phyloP scores from a whole-genome alignment of 2,329 filamentous ascomycete genomes.

The Sclerotinia trifoliorum region DNA sequence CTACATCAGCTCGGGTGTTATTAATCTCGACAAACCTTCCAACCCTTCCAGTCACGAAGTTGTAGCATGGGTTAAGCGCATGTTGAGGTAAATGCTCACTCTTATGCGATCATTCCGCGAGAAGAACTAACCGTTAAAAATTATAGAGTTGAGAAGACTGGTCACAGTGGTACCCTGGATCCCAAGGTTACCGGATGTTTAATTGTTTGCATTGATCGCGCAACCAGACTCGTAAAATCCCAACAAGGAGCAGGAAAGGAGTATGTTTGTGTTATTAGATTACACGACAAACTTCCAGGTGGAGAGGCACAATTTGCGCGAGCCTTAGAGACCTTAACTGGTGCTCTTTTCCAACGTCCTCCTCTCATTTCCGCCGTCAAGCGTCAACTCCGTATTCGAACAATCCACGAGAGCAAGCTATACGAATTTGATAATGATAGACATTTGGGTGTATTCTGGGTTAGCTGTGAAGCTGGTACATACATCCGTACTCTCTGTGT shows the following conservation, averaged over 20 bases:
- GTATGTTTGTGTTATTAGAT: conserved; percentile 91
- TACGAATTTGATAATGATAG: conserved; percentile 98
- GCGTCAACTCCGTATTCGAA: conserved; percentile 96
- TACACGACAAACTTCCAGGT: conserved; percentile 93
- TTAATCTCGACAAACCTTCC: conserved; percentile 96
- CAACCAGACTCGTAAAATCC: conserved; percentile 95
- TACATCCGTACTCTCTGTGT: conserved; percentile 99
- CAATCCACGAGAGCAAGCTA: conserved; percentile 95
- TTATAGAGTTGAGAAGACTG: conserved; percentile 84
- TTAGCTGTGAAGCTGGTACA: conserved; percentile 96
- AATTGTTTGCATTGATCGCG: conserved; percentile 94
- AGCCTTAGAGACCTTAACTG: conserved; percentile 92
- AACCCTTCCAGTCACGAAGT: conserved; percentile 99
- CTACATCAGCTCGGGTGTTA: conserved; percentile 95
- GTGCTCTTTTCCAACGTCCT: conserved; percentile 94
- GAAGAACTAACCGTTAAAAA: conserved; percentile 23
- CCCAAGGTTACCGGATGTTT: conserved; percentile 96
- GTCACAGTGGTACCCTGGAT: conserved; percentile 96
- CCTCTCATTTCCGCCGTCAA: conserved; percentile 98
- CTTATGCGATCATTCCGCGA: background rate
- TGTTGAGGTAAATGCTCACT: conserved; percentile 65
- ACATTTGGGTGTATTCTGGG: conserved; percentile 98
- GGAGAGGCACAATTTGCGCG: conserved; percentile 90
- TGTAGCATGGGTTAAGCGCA: conserved; percentile 98
- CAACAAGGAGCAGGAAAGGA: conserved; percentile 99